Evolutionary conservation across 257 asterid species (phyloP).

Genomic region (Anisodus tanguticus): DNA sequence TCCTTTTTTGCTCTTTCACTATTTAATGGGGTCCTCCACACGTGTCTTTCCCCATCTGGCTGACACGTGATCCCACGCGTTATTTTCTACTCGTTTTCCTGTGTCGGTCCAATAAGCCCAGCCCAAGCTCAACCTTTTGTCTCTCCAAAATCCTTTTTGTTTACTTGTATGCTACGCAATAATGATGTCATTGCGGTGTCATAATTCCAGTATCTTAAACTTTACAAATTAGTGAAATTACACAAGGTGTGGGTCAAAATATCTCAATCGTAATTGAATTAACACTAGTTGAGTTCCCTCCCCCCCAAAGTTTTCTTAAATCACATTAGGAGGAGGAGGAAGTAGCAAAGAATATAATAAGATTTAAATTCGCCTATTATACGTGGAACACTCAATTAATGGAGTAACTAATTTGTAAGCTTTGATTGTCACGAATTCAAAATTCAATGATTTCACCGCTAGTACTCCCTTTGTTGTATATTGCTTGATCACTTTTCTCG

Average conservation of each 20-base stretch:
- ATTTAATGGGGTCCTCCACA: not conserved
- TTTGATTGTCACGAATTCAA: too few relatives aligned
- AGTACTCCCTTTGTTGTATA: too few relatives aligned
- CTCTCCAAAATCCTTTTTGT: constrained; percentile 15
- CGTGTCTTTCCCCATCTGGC: constrained; percentile 30
- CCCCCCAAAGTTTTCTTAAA: too few relatives aligned
- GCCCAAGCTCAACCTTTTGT: constrained; percentile 4
- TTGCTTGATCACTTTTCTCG: too few relatives aligned
- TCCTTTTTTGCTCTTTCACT: not conserved
- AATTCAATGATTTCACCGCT: too few relatives aligned
- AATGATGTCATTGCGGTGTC: constrained; percentile 42
- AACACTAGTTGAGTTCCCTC: too few relatives aligned
- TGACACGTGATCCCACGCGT: constrained; percentile 41
- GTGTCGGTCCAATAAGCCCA: constrained; percentile 17
- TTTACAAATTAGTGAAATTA: not conserved
- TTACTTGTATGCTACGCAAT: constrained; percentile 6
- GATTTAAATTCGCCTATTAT: too few relatives aligned
- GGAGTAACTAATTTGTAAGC: too few relatives aligned
- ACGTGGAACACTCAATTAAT: too few relatives aligned
- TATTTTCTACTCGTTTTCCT: not conserved
- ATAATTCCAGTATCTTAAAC: not conserved
- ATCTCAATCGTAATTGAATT: too few relatives aligned
- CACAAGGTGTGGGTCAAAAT: not conserved
- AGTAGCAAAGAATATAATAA: too few relatives aligned
- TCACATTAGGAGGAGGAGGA: too few relatives aligned